Percentiles rank a stretch among this genome's conserved stretches.
phyloP scores from a whole-genome alignment of 2,329 filamentous ascomycete genomes.

The Pseudocercospora macadamiae region DNA sequence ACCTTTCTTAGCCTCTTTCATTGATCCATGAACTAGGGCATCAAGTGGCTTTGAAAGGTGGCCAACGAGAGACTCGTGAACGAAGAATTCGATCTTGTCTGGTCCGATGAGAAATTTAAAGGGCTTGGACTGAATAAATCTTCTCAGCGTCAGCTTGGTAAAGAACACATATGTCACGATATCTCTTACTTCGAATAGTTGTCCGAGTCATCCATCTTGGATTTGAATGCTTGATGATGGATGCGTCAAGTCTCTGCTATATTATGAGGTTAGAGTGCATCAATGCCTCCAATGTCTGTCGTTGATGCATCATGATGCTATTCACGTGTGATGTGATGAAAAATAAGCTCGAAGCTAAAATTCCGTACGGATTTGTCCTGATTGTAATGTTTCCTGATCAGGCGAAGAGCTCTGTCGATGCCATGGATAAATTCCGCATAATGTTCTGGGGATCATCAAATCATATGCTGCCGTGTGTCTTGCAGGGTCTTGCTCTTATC shows the following conservation, averaged over 20 bases:
- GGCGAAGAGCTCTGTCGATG: too few relatives aligned
- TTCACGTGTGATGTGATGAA: too few relatives aligned
- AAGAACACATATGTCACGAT: not conserved
- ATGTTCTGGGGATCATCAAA: not conserved
- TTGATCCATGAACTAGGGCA: constrained; percentile 1
- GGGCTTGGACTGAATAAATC: constrained; percentile 5
- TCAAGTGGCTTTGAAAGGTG: not conserved
- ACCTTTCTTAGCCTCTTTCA: constrained; percentile 2
- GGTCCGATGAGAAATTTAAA: constrained; percentile 8
- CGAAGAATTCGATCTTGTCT: constrained; percentile 4
- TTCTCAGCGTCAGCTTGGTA: not conserved
- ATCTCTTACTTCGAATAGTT: not conserved
- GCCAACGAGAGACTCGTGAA: not conserved
- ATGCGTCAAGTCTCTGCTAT: too few relatives aligned
- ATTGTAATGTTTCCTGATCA: too few relatives aligned
- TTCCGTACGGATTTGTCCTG: too few relatives aligned
- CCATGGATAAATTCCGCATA: too few relatives aligned
- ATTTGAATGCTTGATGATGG: too few relatives aligned
- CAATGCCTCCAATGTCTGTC: too few relatives aligned
- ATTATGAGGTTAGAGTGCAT: too few relatives aligned
- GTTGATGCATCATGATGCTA: too few relatives aligned
- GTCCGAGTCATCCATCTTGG: not conserved
- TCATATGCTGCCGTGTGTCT: not conserved
- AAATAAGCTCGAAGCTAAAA: too few relatives aligned
- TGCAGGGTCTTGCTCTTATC: not conserved